phyloP scores from a whole-genome alignment of 352 stramenopile genomes.

The Aphanomyces invadans region DNA sequence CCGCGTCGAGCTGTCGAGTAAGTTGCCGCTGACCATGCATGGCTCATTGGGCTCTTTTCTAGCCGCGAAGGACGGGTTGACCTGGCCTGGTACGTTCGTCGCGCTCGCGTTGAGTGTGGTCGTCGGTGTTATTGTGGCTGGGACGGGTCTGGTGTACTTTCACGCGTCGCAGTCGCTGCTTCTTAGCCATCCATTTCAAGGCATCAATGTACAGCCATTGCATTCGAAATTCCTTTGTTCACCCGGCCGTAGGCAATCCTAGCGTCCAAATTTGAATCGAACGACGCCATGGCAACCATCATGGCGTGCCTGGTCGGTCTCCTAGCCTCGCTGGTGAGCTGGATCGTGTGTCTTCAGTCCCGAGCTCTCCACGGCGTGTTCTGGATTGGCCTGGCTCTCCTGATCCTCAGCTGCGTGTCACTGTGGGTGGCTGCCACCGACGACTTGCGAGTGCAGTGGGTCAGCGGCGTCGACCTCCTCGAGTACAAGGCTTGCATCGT shows the following conservation, averaged over 20 bases:
- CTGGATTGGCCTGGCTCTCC: conserved; percentile 40
- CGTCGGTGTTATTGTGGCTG: conserved; percentile 2
- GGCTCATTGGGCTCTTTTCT: not conserved
- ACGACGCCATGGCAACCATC: conserved; percentile 15
- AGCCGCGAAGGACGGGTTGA: conserved; percentile 28
- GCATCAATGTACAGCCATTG: not conserved
- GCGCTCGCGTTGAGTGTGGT: not conserved
- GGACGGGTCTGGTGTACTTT: conserved; percentile 1
- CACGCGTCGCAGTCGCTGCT: conserved; percentile 16
- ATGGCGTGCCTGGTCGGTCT: not conserved
- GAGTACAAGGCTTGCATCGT: conserved; percentile 83
- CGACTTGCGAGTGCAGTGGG: conserved; percentile 52
- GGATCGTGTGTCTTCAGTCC: not conserved
- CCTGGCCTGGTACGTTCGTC: not conserved
- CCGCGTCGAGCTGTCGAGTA: conserved; percentile 30
- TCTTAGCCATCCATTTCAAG: conserved; percentile 1
- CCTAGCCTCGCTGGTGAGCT: not conserved
- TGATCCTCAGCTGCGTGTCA: conserved; percentile 35
- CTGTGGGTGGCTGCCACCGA: conserved; percentile 56
- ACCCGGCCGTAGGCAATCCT: not conserved
- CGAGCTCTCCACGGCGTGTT: conserved; percentile 31
- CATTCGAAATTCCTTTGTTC: not conserved
- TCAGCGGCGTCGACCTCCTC: conserved; percentile 42
- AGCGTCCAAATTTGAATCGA: conserved; percentile 10
- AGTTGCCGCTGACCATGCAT: conserved; percentile 25